Evolutionary conservation across 257 asterid species (phyloP).

Genomic region (Petunia axillaris): DNA sequence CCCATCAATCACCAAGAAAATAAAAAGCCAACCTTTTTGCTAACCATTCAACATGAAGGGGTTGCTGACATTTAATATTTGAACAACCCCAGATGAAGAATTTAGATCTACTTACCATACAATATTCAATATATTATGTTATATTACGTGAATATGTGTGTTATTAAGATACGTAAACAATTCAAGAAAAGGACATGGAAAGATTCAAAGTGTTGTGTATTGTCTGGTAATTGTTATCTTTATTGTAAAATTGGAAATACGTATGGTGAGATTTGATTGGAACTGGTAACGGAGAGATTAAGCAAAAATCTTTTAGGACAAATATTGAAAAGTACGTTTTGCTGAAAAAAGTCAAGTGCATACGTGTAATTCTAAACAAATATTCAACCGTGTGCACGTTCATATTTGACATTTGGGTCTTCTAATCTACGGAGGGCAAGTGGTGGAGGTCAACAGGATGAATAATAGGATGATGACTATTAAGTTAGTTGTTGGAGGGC

Average conservation of each 20-base stretch:
- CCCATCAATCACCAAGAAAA: slow-evolving; percentile 41
- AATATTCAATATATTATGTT: neutral
- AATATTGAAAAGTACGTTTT: neutral
- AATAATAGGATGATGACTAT: too few relatives aligned
- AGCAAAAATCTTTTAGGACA: neutral
- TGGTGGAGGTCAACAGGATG: too few relatives aligned
- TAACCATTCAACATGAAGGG: slow-evolving; percentile 3
- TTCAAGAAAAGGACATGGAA: neutral
- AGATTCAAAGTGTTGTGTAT: neutral
- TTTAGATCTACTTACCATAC: slow-evolving; percentile 2
- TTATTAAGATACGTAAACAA: neutral
- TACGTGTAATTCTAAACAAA: too few relatives aligned
- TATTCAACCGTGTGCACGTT: too few relatives aligned
- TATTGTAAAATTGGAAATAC: neutral
- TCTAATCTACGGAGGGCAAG: too few relatives aligned
- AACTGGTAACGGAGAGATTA: neutral
- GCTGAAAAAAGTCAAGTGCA: too few relatives aligned
- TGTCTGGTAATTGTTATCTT: neutral
- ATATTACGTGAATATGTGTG: too few relatives aligned
- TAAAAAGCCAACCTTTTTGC: slow-evolving; percentile 21
- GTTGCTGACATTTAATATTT: neutral
- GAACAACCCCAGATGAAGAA: neutral
- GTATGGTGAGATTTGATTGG: neutral
- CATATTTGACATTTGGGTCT: too few relatives aligned
- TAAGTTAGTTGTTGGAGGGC: too few relatives aligned